Percentiles rank a stretch among this genome's conserved stretches.
Evolutionary conservation across 805 yeast genomes (phyloP).

Genomic region (Jamesozyma gamospora): DNA sequence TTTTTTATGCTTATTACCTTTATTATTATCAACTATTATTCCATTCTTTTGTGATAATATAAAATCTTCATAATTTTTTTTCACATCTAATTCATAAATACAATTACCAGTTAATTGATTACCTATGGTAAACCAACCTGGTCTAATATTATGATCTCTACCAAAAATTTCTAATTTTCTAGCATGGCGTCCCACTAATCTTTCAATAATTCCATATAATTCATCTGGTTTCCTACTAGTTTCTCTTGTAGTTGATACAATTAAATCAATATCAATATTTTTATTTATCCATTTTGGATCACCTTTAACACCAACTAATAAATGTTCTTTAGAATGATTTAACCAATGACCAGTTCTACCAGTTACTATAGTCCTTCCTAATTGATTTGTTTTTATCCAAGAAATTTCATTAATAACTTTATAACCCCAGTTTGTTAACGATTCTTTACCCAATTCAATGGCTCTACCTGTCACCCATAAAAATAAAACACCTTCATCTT

Average conservation of each 20-base stretch:
- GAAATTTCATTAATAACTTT: slow-evolving; percentile 64
- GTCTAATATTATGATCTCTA: slow-evolving; percentile 70
- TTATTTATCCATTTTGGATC: slow-evolving; percentile 59
- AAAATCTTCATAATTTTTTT: slow-evolving; percentile 30
- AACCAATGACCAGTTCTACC: slow-evolving; percentile 97
- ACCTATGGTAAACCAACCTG: slow-evolving; percentile 88
- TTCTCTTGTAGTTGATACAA: slow-evolving; percentile 79
- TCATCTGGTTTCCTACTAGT: slow-evolving; percentile 90
- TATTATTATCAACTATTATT: background rate
- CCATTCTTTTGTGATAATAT: background rate
- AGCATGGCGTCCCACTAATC: slow-evolving; percentile 68
- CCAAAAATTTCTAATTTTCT: slow-evolving; percentile 87
- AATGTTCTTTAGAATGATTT: slow-evolving; percentile 88
- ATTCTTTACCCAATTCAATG: slow-evolving; percentile 75
- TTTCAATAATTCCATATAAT: slow-evolving; percentile 72
- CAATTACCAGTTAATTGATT: slow-evolving; percentile 58
- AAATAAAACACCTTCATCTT: slow-evolving; percentile 73
- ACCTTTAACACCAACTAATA: slow-evolving; percentile 79
- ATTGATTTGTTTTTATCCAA: slow-evolving; percentile 87
- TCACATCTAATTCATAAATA: slow-evolving; percentile 50
- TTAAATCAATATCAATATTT: slow-evolving; percentile 60
- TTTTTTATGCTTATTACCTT: background rate
- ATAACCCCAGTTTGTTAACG: slow-evolving; percentile 77
- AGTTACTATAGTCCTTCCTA: slow-evolving; percentile 81
- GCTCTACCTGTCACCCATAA: slow-evolving; percentile 96